Evolutionary conservation across 2,329 filamentous ascomycete species (phyloP), one percentile per base, ranked within the genome.

Genomic region (Tolypocladium amazonense): DNA sequence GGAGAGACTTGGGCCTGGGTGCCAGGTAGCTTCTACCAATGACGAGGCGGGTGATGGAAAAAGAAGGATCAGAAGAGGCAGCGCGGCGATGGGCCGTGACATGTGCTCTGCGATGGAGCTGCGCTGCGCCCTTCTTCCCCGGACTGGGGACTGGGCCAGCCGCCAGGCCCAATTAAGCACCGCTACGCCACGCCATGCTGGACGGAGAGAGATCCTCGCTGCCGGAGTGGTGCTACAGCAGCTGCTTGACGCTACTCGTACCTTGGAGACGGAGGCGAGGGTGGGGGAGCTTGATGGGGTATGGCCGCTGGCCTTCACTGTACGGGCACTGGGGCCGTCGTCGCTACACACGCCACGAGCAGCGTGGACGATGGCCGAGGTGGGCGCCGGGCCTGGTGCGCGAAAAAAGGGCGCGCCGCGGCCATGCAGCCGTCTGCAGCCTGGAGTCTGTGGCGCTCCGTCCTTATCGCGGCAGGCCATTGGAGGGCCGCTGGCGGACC

Each of bases 1-100:
- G n/a, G 18, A 15, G 30, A 35, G 50, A 23, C 27, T 56, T 41
- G 30, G 30, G 39, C 38, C 25, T 35, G 7, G 38, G 25, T 23
- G 38, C 20, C 55, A 18, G 39, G 57, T 33, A 18, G 54, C 41
- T 38, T 45, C 60, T 61, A 57, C 58, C 60, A 63, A 59, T 60
- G 60, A 43, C 39, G 60, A 59, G 56, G 41, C 43, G 55, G 53
- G 43, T 39, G 59, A 56, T 50, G 56, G 55, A 23, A 33, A 55
- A 56, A 56, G 58, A 59, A 30, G 58, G 53, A 58, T 39, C 43
- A 43, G 18, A 37, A 57, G 39, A 59, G 33, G 56, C 55, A 39
- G 43, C 35, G 56, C 56, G 43, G 57, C 41, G 23, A 54, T 23
- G 4, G 47, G 30, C 58, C 25, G 60, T 56, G 58, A 60, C 60